A percentile compares a stretch with the other conserved stretches of the same genome.
These are phyloP conservation scores for Candida tetrigidarum DNA, from an alignment of 1,139 yeast species.

Conservation along the genomic window DNA sequence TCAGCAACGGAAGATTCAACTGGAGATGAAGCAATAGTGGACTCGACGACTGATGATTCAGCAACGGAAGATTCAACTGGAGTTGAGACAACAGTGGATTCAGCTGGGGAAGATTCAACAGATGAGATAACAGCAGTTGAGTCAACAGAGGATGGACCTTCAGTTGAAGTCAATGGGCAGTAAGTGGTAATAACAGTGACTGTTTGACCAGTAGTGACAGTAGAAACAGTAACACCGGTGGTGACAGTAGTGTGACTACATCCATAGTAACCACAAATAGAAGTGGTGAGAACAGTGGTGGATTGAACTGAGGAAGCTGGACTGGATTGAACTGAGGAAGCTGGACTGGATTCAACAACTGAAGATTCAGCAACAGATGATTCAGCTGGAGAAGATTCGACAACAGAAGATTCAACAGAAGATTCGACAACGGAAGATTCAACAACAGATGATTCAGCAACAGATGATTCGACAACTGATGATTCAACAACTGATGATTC, in stretches of 20 bases:
- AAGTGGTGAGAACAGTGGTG: too few species aligned
- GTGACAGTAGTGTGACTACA: conserved; percentile 3
- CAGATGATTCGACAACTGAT: too few species aligned
- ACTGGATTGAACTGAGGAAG: not conserved
- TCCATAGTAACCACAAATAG: too few species aligned
- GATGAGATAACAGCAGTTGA: too few species aligned
- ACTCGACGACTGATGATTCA: too few species aligned
- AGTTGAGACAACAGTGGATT: not conserved
- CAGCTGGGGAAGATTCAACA: not conserved
- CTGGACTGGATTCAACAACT: not conserved
- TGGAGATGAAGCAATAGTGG: too few species aligned
- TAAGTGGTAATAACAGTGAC: not conserved
- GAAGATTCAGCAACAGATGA: not conserved
- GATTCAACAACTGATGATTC: too few species aligned
- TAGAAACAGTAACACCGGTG: not conserved
- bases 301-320: too few species aligned
- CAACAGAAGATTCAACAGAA: not conserved
- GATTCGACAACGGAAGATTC: too few species aligned
- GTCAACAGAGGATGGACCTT: too few species aligned
- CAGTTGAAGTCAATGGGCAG: not conserved
- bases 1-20: too few species aligned
- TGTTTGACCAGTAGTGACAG: not conserved
- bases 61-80: not conserved
- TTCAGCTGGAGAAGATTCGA: not conserved
- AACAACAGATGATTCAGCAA: too few species aligned